Evolutionary conservation across 768 basidiomycete species (phyloP).

Genomic region (Rhodotorula graminis): DNA sequence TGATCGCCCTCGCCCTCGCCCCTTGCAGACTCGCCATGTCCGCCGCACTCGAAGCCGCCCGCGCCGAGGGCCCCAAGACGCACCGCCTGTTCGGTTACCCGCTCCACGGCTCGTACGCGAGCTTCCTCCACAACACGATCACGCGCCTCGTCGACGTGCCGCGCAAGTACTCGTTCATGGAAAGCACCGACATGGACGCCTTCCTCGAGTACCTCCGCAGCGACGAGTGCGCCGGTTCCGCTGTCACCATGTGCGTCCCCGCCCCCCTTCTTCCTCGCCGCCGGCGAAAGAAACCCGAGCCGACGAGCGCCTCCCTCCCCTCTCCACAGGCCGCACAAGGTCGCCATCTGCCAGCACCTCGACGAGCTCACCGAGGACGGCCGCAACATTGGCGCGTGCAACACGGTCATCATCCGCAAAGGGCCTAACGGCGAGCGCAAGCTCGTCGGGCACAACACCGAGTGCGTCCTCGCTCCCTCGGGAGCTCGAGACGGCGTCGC

Average conservation of each 20-base stretch:
- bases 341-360: constrained; percentile 35
- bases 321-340: constrained; percentile 38
- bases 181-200: constrained; percentile 32
- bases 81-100: constrained; percentile 24
- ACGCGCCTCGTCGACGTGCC: constrained; percentile 38
- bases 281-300: too few species aligned
- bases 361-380: constrained; percentile 40
- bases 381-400: constrained; percentile 40
- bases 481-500: too few species aligned
- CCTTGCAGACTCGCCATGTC: background rate
- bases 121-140: constrained; percentile 44
- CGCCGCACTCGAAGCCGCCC: background rate
- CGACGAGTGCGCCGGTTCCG: constrained; percentile 39
- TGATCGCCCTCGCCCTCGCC: too few species aligned
- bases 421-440: constrained; percentile 30
- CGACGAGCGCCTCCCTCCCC: background rate
- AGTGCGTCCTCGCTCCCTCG: constrained; percentile 16
- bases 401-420: constrained; percentile 36
- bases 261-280: background rate
- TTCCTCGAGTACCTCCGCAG: constrained; percentile 36
- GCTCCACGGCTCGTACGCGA: constrained; percentile 37
- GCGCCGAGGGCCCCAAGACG: constrained; percentile 7
- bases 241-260: constrained; percentile 41
- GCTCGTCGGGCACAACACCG: constrained; percentile 43
- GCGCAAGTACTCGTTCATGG: constrained; percentile 37